Base-by-base conservation (phyloP, 192 early-diverging fungal genomes). In the Podochytrium sp. region DNA sequence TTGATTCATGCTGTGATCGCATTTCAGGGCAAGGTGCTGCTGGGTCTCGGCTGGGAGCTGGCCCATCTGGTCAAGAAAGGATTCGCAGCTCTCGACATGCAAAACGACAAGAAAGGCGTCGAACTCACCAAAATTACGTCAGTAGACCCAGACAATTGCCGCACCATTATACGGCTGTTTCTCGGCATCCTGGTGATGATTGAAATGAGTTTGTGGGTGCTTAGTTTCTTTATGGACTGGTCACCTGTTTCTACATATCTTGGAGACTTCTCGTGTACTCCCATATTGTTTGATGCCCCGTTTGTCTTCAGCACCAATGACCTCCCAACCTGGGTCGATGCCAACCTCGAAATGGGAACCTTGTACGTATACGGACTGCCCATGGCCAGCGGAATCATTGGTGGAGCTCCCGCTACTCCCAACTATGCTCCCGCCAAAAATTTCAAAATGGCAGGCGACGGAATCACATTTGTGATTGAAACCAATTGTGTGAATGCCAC, bases 21-120 rank as follows among this genome's bases (percentile, higher is more conserved):
- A 27, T 49, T 39, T 27, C 64, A 39, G 18, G 64, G 64, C 4
- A 66, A 66, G 49, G 14, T 41, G 6, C 6, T 66, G 20, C 27
- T 66, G 7, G 18, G 20, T 6, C n/a, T 66, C 14, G 64, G 64
- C 5, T 66, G 39, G 41, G 43, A 49, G 14, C 32, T 66, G 43
- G 16, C 41, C 10, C 30, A 66, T 41, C 41, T 50, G 10, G 64
- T 66, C 27, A 50, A 18, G n/a, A 66, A 66, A 50, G 64, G 64
- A 27, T 66, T 66, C 38, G 43, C 64, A 18, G 64, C 64, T 16
- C 7, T n/a, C 37, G 60, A 62, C 7, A 18, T 62, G 10, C 29
- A 12, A 27, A 62, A 34, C 27, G 12, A 7, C 18, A 62, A 62
- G 37, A 7, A 27, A 38, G 60, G 60, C 7, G 33, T 62, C 7